phyloP scores from a whole-genome alignment of 768 basidiomycete species.

The Suillus weaverae region DNA sequence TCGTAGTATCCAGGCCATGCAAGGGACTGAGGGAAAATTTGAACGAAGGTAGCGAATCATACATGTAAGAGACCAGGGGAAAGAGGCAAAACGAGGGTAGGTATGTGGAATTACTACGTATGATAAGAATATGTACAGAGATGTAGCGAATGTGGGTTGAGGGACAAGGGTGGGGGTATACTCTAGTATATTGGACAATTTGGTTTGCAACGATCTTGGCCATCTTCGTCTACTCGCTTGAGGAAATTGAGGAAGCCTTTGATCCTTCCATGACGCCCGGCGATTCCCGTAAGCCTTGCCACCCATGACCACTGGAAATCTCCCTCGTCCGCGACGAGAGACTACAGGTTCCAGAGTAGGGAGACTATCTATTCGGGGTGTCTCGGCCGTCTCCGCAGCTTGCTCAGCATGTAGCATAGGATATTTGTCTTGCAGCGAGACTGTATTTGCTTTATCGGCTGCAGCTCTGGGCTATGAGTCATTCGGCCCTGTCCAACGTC shows the following conservation, averaged over 20 bases:
- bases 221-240: neutral
- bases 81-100: neutral
- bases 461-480: neutral
- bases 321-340: neutral
- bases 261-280: neutral
- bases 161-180: neutral
- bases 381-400: neutral
- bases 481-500: neutral
- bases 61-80: neutral
- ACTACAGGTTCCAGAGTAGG: neutral
- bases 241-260: neutral
- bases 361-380: neutral
- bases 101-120: neutral
- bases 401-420: neutral
- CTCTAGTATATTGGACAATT: neutral
- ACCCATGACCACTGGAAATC: neutral
- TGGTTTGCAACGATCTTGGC: neutral
- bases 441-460: neutral
- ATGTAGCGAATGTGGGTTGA: neutral
- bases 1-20: neutral
- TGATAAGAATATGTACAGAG: neutral
- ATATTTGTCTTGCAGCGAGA: neutral
- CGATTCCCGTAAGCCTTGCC: neutral
- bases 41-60: neutral
- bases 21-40: neutral